Evolutionary conservation across 2,329 filamentous ascomycete species (phyloP), one percentile per base, ranked within the genome.

Genomic region (Aschersonia sp.): DNA sequence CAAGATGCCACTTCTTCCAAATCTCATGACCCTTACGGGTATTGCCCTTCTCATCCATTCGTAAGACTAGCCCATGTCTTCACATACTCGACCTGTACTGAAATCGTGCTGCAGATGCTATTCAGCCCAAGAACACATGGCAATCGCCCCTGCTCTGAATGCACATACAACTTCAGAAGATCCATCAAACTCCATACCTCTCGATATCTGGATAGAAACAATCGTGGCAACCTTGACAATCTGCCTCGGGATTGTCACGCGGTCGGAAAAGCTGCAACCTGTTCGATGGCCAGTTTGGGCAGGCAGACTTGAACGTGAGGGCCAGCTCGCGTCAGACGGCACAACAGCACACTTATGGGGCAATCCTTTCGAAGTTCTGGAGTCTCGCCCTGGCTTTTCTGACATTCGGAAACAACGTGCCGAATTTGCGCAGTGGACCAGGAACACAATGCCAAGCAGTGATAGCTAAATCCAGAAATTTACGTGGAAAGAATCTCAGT

Each of bases 101-200:
- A 38, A 38, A 12, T 38, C 50, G 45, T 47, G 40, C 49, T 47
- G 32, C 61, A 98, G 92, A 53, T 94, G 89, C 68, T 98, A 97
- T 68, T 98, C 92, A 46, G 89, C 89, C 44, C 85, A 95, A 66
- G 92, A 98, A 69, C 86, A 95, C 68, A 84, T 87, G 5, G 74
- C 81, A 29, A 77, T 94, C 45, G 78, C 82, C 56, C 77, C 82
- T 48, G 70, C 72, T 35, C 64, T 72, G 47, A 62, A 69, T 43
- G 67, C 70, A 31, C 62, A 71, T 42, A 58, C 69, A 4, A 63
- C 73, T 4, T 65, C 70, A 31, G 58, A 66, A 28, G 59, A 67
- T 10, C 57, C 68, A 3, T 55, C 64, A 46, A 59, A 65, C 49
- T 69, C 75, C 12, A 74, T 97, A 1, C 91, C 92, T 0, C 67